These are phyloP conservation scores for Boletus tylopilopsis DNA, from an alignment of 768 basidiomycete genomes.

Conservation along the genomic window DNA sequence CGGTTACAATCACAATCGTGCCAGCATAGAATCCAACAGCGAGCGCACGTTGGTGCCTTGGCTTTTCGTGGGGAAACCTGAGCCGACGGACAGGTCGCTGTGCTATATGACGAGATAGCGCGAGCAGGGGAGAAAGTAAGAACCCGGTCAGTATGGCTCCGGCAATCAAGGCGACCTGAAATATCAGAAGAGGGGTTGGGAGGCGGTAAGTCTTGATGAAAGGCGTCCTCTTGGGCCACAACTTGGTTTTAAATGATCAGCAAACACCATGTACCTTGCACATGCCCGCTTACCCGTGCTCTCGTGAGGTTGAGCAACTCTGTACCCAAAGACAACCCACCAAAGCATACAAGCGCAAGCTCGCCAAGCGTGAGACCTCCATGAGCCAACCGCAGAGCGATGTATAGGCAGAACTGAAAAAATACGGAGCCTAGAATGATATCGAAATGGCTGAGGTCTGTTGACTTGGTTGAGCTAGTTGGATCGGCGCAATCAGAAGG, in stretches of 20 bases:
- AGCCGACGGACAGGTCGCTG: conserved; percentile 81
- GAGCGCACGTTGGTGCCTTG: conserved; percentile 74
- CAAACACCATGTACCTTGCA: background rate
- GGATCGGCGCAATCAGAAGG: background rate
- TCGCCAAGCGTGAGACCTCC: conserved; percentile 96
- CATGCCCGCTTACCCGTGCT: conserved; percentile 55
- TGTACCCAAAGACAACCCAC: conserved; percentile 81
- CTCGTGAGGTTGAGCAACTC: conserved; percentile 84
- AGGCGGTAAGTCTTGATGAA: conserved; percentile 91
- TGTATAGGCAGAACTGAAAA: conserved; percentile 90
- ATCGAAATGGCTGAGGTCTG: conserved; percentile 80
- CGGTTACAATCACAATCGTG: conserved; percentile 69
- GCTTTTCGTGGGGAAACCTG: conserved; percentile 78
- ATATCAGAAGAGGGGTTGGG: conserved; percentile 87
- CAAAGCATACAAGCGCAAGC: conserved; percentile 82
- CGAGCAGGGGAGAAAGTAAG: conserved; percentile 88
- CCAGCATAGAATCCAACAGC: conserved; percentile 85
- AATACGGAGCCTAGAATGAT: conserved; percentile 68
- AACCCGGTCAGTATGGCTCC: conserved; percentile 93
- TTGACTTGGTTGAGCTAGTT: conserved; percentile 3
- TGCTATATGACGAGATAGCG: conserved; percentile 88
- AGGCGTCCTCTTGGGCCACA: conserved; percentile 73
- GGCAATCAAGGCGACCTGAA: conserved; percentile 89
- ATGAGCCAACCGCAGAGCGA: conserved; percentile 85
- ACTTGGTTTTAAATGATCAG: conserved; percentile 39